Conservation (phyloP, 495 filamentous ascomycete genomes). For the Penicillium egyptiacum region DNA sequence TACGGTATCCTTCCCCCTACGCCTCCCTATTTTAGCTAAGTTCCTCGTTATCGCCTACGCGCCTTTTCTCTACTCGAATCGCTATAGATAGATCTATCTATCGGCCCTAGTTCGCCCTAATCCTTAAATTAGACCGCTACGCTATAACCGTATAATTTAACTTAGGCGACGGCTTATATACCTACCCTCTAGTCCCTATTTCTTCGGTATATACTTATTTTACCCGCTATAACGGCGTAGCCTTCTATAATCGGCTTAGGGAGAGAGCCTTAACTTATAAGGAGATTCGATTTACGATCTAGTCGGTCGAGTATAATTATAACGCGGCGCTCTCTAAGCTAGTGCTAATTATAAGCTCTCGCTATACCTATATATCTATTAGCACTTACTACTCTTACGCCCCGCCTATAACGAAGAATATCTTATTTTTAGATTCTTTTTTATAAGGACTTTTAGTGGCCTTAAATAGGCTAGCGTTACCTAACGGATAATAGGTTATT, state of each 20-base stretch:
- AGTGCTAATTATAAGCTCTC: constrained; percentile 1
- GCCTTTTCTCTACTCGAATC: constrained; percentile 6
- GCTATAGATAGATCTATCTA: not conserved
- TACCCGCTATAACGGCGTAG: not conserved
- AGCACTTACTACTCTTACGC: constrained; percentile 4
- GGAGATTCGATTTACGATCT: constrained; percentile 1
- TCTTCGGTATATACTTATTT: not conserved
- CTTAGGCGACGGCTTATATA: not conserved
- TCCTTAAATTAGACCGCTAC: constrained; percentile 4
- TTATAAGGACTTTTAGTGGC: not conserved
- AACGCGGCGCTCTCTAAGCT: constrained; percentile 4
- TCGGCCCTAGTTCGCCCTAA: constrained; percentile 4
- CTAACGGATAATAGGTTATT: not conserved
- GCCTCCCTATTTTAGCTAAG: constrained; percentile 6
- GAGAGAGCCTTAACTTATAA: constrained; percentile 1
- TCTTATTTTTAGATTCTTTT: not conserved
- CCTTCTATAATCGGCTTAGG: not conserved
- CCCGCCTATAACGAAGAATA: constrained; percentile 3
- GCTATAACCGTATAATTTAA: not conserved
- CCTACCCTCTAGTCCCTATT: constrained; percentile 1
- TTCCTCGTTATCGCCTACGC: not conserved
- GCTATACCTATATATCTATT: not conserved
- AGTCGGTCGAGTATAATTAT: not conserved
- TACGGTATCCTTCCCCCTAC: constrained; percentile 4
- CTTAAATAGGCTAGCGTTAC: constrained; percentile 3